Percentiles rank a stretch among this genome's conserved stretches.
phyloP scores from a whole-genome alignment of 1,284 basidiomycete genomes.

The Trametes pubescens region DNA sequence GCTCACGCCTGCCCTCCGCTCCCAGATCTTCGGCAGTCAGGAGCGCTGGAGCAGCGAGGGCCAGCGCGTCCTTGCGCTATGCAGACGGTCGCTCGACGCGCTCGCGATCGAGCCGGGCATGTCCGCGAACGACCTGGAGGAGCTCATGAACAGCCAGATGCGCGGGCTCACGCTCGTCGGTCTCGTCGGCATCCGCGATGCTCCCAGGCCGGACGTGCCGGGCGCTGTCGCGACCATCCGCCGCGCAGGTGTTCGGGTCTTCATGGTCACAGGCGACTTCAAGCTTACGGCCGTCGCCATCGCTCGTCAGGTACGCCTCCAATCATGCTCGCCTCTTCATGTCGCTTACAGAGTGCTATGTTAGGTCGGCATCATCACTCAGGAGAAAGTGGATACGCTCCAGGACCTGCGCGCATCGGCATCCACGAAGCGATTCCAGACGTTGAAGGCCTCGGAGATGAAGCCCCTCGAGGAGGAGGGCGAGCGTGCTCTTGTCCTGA shows the following conservation, averaged over 20 bases:
- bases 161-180: slow-evolving; percentile 65
- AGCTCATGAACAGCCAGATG: slow-evolving; percentile 47
- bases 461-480: slow-evolving; percentile 39
- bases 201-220: slow-evolving; percentile 65
- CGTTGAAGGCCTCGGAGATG: slow-evolving; percentile 37
- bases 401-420: slow-evolving; percentile 44
- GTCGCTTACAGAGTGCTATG: slow-evolving; percentile 44
- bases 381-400: slow-evolving; percentile 51
- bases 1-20: slow-evolving; percentile 42
- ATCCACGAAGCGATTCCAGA: slow-evolving; percentile 22
- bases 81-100: slow-evolving; percentile 43
- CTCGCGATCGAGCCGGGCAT: slow-evolving; percentile 38
- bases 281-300: slow-evolving; percentile 65
- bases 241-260: slow-evolving; percentile 68
- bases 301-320: slow-evolving; percentile 64
- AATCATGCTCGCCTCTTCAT: slow-evolving; percentile 49
- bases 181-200: slow-evolving; percentile 71
- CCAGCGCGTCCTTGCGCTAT: slow-evolving; percentile 67
- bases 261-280: slow-evolving; percentile 77
- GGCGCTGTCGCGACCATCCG: slow-evolving; percentile 59
- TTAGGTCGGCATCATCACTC: slow-evolving; percentile 67
- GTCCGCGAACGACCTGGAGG: slow-evolving; percentile 48
- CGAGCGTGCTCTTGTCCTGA: slow-evolving; percentile 55
- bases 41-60: slow-evolving; percentile 63
- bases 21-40: slow-evolving; percentile 50